These are phyloP conservation scores for Pistacia vera DNA, from an alignment of 345 rosid genomes.

Conservation along the genomic window DNA sequence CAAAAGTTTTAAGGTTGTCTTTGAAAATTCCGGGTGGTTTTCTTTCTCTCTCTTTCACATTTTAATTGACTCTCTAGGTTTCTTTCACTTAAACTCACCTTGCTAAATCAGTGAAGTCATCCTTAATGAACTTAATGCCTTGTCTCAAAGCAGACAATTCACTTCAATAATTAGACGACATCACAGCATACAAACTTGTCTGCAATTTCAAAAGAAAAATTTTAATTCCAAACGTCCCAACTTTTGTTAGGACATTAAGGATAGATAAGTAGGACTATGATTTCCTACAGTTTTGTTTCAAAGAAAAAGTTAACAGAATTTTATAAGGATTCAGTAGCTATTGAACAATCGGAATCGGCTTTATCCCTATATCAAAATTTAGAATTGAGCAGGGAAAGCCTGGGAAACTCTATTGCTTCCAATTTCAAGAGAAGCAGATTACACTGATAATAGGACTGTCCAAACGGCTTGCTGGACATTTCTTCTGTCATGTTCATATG, in stretches of 20 bases:
- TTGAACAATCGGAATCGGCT: neutral
- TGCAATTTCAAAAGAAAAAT: too few species aligned
- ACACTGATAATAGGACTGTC: neutral
- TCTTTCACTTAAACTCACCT: too few species aligned
- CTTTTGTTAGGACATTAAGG: too few species aligned
- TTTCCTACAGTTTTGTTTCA: too few species aligned
- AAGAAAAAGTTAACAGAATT: neutral
- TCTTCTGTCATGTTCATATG: neutral
- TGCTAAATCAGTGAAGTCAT: too few species aligned
- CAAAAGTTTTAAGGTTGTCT: neutral
- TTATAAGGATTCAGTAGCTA: neutral
- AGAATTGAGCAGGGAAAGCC: neutral
- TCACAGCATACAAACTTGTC: too few species aligned
- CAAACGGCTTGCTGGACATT: neutral
- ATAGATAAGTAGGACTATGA: too few species aligned
- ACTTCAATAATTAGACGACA: too few species aligned
- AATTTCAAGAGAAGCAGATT: constrained; percentile 9
- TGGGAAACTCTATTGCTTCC: constrained; percentile 7
- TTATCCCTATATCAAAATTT: neutral
- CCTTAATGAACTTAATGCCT: too few species aligned
- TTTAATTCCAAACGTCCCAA: too few species aligned
- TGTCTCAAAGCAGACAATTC: too few species aligned
- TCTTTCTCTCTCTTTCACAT: neutral
- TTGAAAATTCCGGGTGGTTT: constrained; percentile 5
- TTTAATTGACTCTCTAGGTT: neutral